Base-by-base conservation (phyloP, 179 eudicot species). In the Beta macrorhiza region DNA sequence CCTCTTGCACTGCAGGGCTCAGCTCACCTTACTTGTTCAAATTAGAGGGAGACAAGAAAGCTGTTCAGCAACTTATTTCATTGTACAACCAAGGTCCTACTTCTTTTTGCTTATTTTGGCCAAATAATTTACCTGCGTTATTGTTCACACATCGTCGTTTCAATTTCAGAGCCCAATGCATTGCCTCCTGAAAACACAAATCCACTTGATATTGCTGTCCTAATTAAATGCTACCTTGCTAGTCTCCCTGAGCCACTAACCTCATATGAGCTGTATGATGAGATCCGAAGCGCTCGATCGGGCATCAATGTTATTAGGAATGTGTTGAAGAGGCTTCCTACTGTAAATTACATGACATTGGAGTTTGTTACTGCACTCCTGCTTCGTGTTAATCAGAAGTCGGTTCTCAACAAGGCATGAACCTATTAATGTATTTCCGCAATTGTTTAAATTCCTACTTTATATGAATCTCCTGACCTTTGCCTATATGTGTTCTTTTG, bases 351-450 rank as follows among this genome's bases (percentile, higher is more conserved):
- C 86, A 93, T 93, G 99, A 91, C 98, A 4, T 83, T 95, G 69
- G 99, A 95, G 89, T 85, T 95, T 77, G 79, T 95, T 83, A 95
- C 99, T 56, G 97, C 98, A 4, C 87, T 95, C 29, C 85, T 95
- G 74, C 95, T 91, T 49, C 95, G 93, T 81, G 97, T 95, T 83
- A 89, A 97, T 90, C 95, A 93, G 86, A 95, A 95, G 84, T 92
- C 98, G 63, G 89, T 90, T 85, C 95, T 95, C 77, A 93, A 93
- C 91, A 95, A 95, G 97, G 98, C 79, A 84, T 53, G 84, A 58
- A 52, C 20, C 29, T 11, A 37, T 37, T 37, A 37, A 37, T 37
- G 42, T 37, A 37, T 37, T 37, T 37, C 37, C 17, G 62, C 72
- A 49, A 37, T 25, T 22, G 29, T 72, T 77, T 53, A 5, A 20